These are phyloP conservation scores for Capsicum baccatum DNA, from an alignment of 257 asterid genomes.

Conservation along the genomic window DNA sequence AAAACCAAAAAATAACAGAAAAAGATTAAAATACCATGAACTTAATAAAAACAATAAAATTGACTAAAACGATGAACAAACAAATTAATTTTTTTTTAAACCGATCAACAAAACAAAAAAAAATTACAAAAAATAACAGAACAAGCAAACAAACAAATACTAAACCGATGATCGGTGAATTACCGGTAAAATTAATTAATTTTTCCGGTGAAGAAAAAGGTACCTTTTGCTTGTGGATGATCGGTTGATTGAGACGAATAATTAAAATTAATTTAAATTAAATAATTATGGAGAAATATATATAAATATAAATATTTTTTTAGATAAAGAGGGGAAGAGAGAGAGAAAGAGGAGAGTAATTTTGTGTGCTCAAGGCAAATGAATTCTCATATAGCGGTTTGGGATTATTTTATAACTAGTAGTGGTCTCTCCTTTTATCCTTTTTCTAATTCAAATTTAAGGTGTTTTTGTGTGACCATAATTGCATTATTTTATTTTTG, in stretches of 20 bases:
- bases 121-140: too few relatives aligned
- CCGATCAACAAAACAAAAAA: too few relatives aligned
- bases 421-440: background rate
- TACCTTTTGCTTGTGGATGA: slow-evolving; percentile 10
- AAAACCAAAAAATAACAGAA: background rate
- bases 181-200: background rate
- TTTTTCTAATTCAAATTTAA: background rate
- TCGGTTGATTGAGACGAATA: slow-evolving; percentile 23
- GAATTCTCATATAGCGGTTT: slow-evolving; percentile 13
- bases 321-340: slow-evolving; percentile 14
- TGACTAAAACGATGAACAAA: background rate
- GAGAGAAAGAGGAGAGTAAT: background rate
- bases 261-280: background rate
- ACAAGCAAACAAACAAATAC: background rate
- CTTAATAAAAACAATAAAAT: background rate
- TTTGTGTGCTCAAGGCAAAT: slow-evolving; percentile 15
- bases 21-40: background rate
- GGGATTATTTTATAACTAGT: background rate
- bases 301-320: too few relatives aligned
- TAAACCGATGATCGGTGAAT: slow-evolving; percentile 23
- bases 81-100: background rate
- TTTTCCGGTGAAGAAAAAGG: slow-evolving; percentile 20
- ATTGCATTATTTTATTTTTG: too few relatives aligned
- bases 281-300: background rate
- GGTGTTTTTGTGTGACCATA: too few relatives aligned